phyloP scores from a whole-genome alignment of 345 rosid genomes.

The Abelmoschus esculentus region DNA sequence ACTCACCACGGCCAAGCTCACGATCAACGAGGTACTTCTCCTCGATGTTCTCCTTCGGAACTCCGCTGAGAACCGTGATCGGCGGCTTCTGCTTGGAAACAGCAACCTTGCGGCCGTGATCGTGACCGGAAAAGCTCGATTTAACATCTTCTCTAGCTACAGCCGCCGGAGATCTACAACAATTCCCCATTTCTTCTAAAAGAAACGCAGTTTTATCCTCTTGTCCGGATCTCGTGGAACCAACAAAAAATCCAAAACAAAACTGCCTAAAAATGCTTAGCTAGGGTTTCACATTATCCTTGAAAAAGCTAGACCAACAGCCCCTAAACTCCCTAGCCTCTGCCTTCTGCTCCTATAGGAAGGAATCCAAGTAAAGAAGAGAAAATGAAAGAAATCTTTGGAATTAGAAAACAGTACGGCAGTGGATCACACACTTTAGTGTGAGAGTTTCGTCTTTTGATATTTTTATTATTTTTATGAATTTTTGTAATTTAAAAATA shows the following conservation, averaged over 20 bases:
- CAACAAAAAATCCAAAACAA: background rate
- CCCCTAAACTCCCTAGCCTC: constrained; percentile 16
- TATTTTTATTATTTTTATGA: background rate
- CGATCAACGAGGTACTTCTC: constrained; percentile 85
- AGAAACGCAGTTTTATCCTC: constrained; percentile 6
- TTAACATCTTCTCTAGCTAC: constrained; percentile 98
- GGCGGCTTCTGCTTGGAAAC: constrained; percentile 55
- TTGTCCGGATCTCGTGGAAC: constrained; percentile 21
- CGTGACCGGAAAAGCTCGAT: constrained; percentile 61
- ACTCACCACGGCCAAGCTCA: constrained; percentile 98
- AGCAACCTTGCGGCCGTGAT: constrained; percentile 54
- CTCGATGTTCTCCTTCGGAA: constrained; percentile 79
- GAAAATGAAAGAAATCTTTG: background rate
- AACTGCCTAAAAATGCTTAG: constrained; percentile 19
- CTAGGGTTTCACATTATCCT: constrained; percentile 44
- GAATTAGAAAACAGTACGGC: constrained; percentile 11
- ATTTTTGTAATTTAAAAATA: background rate
- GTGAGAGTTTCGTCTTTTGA: constrained; percentile 22
- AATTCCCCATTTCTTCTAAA: constrained; percentile 64
- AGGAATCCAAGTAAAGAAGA: constrained; percentile 9
- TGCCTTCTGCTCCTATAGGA: constrained; percentile 2
- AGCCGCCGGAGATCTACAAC: constrained; percentile 99
- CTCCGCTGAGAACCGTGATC: constrained; percentile 62
- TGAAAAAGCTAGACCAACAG: constrained; percentile 6
- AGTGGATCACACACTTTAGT: constrained; percentile 16